These are phyloP conservation scores for Leccinum obscurum DNA, from an alignment of 768 basidiomycete genomes.

Conservation along the genomic window DNA sequence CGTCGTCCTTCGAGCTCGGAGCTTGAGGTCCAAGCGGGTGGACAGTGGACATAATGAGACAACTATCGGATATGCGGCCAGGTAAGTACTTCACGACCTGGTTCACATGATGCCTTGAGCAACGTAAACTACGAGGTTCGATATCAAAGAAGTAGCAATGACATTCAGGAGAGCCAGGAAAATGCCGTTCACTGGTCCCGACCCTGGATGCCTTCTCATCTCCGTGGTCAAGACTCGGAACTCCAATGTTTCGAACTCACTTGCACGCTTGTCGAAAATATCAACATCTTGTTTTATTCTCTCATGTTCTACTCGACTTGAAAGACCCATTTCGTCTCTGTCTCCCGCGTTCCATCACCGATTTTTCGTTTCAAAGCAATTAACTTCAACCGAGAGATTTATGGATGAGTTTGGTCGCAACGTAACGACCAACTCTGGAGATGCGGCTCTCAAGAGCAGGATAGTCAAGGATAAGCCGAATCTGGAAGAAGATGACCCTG, in stretches of 20 bases:
- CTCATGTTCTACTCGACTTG: conserved; percentile 1
- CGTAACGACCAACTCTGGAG: not conserved
- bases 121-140: not conserved
- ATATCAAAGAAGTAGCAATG: not conserved
- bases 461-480: conserved; percentile 2
- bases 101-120: not conserved
- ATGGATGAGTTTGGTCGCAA: not conserved
- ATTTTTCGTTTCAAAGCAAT: not conserved
- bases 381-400: not conserved
- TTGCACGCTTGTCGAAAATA: not conserved
- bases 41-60: not conserved
- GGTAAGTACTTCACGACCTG: not conserved
- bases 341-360: not conserved
- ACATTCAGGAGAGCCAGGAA: not conserved
- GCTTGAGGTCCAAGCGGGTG: not conserved
- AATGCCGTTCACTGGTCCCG: not conserved
- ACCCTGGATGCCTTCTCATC: not conserved
- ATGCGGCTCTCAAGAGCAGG: conserved; percentile 1
- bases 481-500: not conserved
- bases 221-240: conserved; percentile 2
- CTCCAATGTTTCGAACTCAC: not conserved
- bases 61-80: not conserved
- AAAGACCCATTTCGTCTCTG: conserved; percentile 1
- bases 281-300: conserved; percentile 1
- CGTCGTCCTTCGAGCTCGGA: not conserved